Percentiles rank a stretch among this genome's conserved stretches.
phyloP scores from a whole-genome alignment of 768 basidiomycete species.

The Phaeotremella fagi region DNA sequence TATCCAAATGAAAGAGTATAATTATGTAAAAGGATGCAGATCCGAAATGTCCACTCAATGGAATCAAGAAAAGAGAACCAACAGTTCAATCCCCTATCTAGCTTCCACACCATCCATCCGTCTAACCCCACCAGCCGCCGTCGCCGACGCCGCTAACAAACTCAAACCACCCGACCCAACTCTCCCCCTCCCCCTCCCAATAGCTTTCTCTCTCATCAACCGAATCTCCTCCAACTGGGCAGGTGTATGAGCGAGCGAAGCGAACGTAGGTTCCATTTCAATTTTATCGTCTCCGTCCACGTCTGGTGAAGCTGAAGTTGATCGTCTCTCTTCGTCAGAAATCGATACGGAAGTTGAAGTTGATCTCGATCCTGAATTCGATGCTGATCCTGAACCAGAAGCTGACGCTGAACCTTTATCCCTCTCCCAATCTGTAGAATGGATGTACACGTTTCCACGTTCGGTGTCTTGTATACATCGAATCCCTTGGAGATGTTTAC shows the following conservation, averaged over 20 bases:
- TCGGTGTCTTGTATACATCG: not conserved
- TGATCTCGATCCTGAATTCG: not conserved
- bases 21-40: too few species aligned
- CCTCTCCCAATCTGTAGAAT: not conserved
- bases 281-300: not conserved
- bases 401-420: not conserved
- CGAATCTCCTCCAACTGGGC: conserved; percentile 34
- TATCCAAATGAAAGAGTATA: too few species aligned
- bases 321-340: not conserved
- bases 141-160: too few species aligned
- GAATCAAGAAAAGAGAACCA: too few species aligned
- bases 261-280: conserved; percentile 24
- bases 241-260: conserved; percentile 35
- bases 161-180: too few species aligned
- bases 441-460: not conserved
- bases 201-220: conserved; percentile 12
- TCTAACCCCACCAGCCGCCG: too few species aligned
- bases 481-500: not conserved
- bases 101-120: too few species aligned
- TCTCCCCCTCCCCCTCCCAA: not conserved
- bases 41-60: too few species aligned
- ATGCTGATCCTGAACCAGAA: not conserved
- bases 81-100: too few species aligned
- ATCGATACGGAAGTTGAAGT: not conserved
- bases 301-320: not conserved